Base-by-base conservation (phyloP, 345 rosid species). In the Chamaenerion angustifolium region DNA sequence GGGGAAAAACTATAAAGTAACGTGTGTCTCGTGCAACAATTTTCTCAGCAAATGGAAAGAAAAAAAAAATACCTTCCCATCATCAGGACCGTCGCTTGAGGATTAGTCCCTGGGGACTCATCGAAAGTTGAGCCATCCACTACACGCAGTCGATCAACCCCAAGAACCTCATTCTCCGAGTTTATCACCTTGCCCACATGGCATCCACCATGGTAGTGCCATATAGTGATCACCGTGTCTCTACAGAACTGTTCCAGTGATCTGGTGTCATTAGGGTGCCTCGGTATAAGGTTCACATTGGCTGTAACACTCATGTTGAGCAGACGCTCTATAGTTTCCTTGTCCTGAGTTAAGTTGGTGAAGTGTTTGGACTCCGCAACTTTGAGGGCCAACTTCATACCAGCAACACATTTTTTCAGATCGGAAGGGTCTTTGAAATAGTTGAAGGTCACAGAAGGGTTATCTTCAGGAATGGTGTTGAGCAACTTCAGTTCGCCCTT, bases 191-290 rank as follows among this genome's bases (percentile, higher is more conserved):
- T 79, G 11, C 88, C 88, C 8, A 88, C 94, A 51, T 72, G 84
- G 48, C 95, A 80, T 7, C 99, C 99, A 10, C 96, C 99, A 46
- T 93, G 99, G 56, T 80, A 93, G 42, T 93, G 99, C 99, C 96
- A 93, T 31, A 93, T 93, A 25, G 95, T 78, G 81, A 84, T 72
- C 56, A 93, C 95, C 6, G 94, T 82, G 69, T 93, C 96, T 55
- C 57, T 80, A 63, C 99, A 93, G 75, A 88, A 93, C 80, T 92
- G 98, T 76, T 80, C 88, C 15, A 92, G 49, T 35, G 88, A 92
- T 75, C 68, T 65, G 54, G 94, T 87, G 70, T 92, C 96, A 43
- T 92, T 82, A 25, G 70, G 44, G 18, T 79, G 79, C 65, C 64
- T 92, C 12, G 95, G 88, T 7, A 89, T 68, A 14, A 87, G 70